phyloP scores from a whole-genome alignment of 768 basidiomycete genomes.

The Suillus subalutaceus region DNA sequence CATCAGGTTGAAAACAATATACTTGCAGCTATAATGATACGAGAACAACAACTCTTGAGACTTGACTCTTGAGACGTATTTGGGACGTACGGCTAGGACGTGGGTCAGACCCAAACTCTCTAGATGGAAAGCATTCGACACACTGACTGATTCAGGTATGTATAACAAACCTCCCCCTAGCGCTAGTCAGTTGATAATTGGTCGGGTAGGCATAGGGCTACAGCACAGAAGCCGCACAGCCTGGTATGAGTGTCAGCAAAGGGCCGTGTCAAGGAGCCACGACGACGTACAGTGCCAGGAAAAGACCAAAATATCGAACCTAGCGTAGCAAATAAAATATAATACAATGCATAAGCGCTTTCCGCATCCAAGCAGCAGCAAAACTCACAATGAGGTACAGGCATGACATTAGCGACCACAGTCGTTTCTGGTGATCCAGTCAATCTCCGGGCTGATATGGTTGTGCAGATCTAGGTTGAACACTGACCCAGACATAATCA shows the following conservation, averaged over 20 bases:
- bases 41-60: not conserved
- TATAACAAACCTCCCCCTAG: slow-evolving; percentile 4
- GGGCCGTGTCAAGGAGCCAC: not conserved
- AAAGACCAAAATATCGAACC: slow-evolving; percentile 6
- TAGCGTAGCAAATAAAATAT: not conserved
- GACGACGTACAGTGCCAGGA: not conserved
- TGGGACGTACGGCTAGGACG: not conserved
- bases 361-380: not conserved
- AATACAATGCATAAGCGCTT: not conserved
- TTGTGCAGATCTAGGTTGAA: not conserved
- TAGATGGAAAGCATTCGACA: not conserved
- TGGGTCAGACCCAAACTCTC: not conserved
- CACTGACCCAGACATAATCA: slow-evolving; percentile 2
- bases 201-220: not conserved
- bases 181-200: not conserved
- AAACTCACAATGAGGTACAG: not conserved
- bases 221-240: not conserved
- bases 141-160: not conserved
- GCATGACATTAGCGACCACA: slow-evolving; percentile 2
- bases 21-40: not conserved
- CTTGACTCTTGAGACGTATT: no score
- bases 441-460: not conserved
- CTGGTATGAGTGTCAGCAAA: not conserved
- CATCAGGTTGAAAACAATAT: not conserved
- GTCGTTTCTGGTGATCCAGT: not conserved